phyloP scores from a whole-genome alignment of 345 rosid species.

The Gossypium arboreum region DNA sequence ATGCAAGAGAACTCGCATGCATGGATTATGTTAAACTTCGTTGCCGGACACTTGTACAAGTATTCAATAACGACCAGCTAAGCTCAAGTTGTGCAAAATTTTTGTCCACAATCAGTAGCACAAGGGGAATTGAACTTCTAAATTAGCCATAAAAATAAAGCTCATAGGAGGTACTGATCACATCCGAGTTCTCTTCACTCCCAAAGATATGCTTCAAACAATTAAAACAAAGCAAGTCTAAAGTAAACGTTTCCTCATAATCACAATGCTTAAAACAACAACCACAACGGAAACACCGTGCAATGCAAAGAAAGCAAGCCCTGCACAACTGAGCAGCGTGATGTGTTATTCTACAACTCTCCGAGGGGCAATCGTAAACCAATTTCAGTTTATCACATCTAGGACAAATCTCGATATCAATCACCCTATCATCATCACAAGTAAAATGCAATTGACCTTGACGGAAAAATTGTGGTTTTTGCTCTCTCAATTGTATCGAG shows the following conservation, averaged over 20 bases:
- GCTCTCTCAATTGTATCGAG: background rate
- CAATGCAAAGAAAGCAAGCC: slow-evolving; percentile 13
- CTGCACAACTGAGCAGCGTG: slow-evolving; percentile 9
- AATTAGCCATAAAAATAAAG: slow-evolving; percentile 24
- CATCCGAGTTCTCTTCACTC: slow-evolving; percentile 5
- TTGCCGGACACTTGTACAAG: background rate
- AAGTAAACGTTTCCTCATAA: slow-evolving; percentile 14
- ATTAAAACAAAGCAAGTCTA: slow-evolving; percentile 13
- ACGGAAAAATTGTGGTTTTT: slow-evolving; percentile 4
- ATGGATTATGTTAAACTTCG: background rate
- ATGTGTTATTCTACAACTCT: slow-evolving; percentile 11
- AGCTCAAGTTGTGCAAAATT: background rate
- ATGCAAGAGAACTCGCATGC: background rate
- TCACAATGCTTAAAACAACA: slow-evolving; percentile 17
- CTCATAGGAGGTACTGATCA: slow-evolving; percentile 17
- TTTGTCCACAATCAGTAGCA: background rate
- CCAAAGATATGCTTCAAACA: slow-evolving; percentile 6
- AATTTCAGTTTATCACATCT: slow-evolving; percentile 13
- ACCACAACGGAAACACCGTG: slow-evolving; percentile 14
- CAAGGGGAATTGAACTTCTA: background rate
- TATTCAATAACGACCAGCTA: background rate
- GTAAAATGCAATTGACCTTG: background rate
- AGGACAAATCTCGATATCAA: slow-evolving; percentile 19
- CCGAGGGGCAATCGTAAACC: slow-evolving; percentile 22
- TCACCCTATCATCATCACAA: slow-evolving; percentile 19